Evolutionary conservation across 1,284 basidiomycete genomes (phyloP).

Genomic region (Schizopora paradoxa): DNA sequence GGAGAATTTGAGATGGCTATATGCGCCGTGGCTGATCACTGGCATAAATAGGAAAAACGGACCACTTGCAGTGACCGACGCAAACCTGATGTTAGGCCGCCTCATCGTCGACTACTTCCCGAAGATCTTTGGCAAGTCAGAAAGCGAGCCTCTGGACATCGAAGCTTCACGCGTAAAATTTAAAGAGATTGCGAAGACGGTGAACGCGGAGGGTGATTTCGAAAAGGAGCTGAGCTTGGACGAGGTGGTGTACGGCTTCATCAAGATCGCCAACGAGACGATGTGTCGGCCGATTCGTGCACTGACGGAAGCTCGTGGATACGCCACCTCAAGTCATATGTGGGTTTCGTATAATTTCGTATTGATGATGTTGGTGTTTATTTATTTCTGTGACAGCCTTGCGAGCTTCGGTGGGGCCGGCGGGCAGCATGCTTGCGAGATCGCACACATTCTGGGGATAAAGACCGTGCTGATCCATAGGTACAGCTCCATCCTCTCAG

Average conservation of each 20-base stretch:
- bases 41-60: slow-evolving; percentile 66
- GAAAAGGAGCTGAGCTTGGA: slow-evolving; percentile 64
- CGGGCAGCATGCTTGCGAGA: slow-evolving; percentile 89
- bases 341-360: slow-evolving; percentile 32
- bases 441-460: slow-evolving; percentile 77
- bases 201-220: slow-evolving; percentile 55
- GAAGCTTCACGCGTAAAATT: slow-evolving; percentile 63
- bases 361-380: neutral
- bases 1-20: slow-evolving; percentile 14
- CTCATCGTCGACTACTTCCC: slow-evolving; percentile 83
- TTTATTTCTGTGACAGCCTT: slow-evolving; percentile 39
- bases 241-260: slow-evolving; percentile 87
- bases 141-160: slow-evolving; percentile 76
- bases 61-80: slow-evolving; percentile 81
- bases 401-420: slow-evolving; percentile 91
- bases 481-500: slow-evolving; percentile 83
- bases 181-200: slow-evolving; percentile 57
- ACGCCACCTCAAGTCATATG: slow-evolving; percentile 82
- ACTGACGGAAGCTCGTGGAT: slow-evolving; percentile 85
- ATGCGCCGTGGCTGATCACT: neutral
- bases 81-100: slow-evolving; percentile 79
- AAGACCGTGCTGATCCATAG: slow-evolving; percentile 81
- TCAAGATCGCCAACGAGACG: slow-evolving; percentile 91
- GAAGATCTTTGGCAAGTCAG: slow-evolving; percentile 83
- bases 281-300: slow-evolving; percentile 93